Conservation (phyloP, 441 rosid genomes). For the Erodium texanum region DNA sequence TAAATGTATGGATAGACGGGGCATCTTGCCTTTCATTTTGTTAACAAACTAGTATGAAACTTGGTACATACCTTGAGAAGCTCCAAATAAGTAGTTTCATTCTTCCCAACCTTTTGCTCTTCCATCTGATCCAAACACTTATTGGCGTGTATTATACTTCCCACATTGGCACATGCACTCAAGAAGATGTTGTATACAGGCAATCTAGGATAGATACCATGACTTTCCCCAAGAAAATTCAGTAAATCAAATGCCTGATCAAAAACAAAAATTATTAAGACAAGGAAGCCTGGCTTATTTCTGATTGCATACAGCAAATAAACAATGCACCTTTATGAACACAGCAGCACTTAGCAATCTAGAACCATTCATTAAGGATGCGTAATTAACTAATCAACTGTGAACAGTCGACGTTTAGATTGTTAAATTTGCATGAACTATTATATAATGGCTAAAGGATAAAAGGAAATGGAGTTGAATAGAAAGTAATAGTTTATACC, state of each 20-base stretch:
- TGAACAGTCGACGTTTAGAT: constrained; percentile 1
- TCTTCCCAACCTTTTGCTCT: constrained; percentile 48
- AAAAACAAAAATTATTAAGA: constrained; percentile 9
- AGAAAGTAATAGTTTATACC: constrained; percentile 31
- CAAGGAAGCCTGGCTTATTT: constrained; percentile 10
- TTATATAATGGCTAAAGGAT: neutral
- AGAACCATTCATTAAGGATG: neutral
- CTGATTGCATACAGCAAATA: constrained; percentile 6
- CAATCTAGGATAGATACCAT: constrained; percentile 35
- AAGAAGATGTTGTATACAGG: constrained; percentile 54
- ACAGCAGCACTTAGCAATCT: constrained; percentile 2
- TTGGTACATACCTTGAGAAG: constrained; percentile 61
- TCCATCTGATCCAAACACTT: constrained; percentile 87
- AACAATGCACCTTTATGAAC: constrained; percentile 10
- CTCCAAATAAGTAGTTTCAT: constrained; percentile 54
- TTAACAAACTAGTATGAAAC: constrained; percentile 11
- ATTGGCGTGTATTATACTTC: constrained; percentile 33
- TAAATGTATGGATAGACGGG: neutral
- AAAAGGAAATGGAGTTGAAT: neutral
- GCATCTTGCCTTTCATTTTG: constrained; percentile 7
- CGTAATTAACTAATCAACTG: constrained; percentile 4
- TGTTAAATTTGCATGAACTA: neutral
- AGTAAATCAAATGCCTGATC: constrained; percentile 59
- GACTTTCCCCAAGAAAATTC: constrained; percentile 37
- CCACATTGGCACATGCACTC: constrained; percentile 41